A percentile compares a stretch with the other conserved stretches of the same genome.
phyloP scores from a whole-genome alignment of 305 asterid species.

The Fraxinus sp. region DNA sequence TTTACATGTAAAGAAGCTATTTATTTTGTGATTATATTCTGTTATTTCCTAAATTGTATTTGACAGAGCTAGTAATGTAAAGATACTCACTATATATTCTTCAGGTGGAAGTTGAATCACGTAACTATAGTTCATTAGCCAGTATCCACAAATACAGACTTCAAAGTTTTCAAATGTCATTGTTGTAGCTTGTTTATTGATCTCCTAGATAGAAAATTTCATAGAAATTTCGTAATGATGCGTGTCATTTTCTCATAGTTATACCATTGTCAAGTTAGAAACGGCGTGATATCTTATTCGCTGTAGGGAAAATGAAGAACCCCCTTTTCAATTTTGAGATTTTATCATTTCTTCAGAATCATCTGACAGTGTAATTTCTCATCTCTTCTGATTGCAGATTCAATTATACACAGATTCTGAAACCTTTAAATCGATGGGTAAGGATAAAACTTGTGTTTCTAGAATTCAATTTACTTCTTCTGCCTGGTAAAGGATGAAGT shows the following conservation, averaged over 20 bases:
- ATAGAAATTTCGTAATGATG: not conserved
- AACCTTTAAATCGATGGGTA: constrained; percentile 65
- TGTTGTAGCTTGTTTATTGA: not conserved
- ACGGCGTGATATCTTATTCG: not conserved
- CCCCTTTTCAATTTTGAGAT: not conserved
- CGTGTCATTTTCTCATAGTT: not conserved
- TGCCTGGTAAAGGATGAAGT: constrained; percentile 1
- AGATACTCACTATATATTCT: not conserved
- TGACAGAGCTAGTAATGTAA: not conserved
- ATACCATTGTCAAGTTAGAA: not conserved
- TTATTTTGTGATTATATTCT: not conserved
- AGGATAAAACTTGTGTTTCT: constrained; percentile 21
- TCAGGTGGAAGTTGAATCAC: not conserved
- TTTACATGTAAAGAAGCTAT: not conserved
- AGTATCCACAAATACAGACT: not conserved
- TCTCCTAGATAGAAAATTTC: not conserved
- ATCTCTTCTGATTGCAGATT: constrained; percentile 50
- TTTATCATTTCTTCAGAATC: constrained; percentile 23
- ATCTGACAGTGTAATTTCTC: constrained; percentile 14
- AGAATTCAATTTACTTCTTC: constrained; percentile 8
- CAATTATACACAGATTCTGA: constrained; percentile 61
- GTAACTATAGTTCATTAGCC: not conserved
- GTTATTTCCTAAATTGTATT: not conserved
- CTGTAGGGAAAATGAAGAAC: not conserved
- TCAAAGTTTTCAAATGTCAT: not conserved